Evolutionary conservation across 2,329 filamentous ascomycete genomes (phyloP).

Genomic region (Colletotrichum incanum): DNA sequence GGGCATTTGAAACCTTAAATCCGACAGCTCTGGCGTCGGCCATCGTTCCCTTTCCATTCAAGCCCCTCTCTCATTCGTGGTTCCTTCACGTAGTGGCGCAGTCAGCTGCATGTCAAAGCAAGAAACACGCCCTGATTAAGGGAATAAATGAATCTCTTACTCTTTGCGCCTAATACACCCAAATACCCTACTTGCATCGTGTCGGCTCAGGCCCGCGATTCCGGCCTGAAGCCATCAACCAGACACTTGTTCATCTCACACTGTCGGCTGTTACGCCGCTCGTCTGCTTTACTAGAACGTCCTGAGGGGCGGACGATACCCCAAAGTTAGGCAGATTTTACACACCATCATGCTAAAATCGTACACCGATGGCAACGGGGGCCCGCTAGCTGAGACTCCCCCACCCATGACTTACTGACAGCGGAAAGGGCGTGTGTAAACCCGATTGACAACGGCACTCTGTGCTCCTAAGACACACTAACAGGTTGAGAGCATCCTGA

Average conservation of each 20-base stretch:
- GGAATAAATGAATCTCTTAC: too few relatives aligned
- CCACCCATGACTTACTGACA: background rate
- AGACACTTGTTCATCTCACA: background rate
- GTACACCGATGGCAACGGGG: background rate
- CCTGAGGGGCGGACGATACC: background rate
- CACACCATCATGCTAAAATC: background rate
- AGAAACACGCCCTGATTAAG: too few relatives aligned
- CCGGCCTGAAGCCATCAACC: too few relatives aligned
- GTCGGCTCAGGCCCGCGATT: background rate
- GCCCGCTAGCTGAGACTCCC: background rate
- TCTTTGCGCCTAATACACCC: background rate
- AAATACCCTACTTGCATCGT: background rate
- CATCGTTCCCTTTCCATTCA: background rate
- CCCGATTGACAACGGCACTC: background rate
- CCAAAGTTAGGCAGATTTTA: background rate
- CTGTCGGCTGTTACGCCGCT: background rate
- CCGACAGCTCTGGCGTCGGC: background rate
- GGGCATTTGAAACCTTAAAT: background rate
- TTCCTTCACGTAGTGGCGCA: background rate
- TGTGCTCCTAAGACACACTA: background rate
- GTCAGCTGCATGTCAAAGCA: background rate
- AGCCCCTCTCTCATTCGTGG: background rate
- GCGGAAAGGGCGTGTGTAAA: background rate
- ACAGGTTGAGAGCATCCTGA: background rate
- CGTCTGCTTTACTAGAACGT: background rate